phyloP scores from a whole-genome alignment of 441 rosid species.

The Gossypium gossypioides region DNA sequence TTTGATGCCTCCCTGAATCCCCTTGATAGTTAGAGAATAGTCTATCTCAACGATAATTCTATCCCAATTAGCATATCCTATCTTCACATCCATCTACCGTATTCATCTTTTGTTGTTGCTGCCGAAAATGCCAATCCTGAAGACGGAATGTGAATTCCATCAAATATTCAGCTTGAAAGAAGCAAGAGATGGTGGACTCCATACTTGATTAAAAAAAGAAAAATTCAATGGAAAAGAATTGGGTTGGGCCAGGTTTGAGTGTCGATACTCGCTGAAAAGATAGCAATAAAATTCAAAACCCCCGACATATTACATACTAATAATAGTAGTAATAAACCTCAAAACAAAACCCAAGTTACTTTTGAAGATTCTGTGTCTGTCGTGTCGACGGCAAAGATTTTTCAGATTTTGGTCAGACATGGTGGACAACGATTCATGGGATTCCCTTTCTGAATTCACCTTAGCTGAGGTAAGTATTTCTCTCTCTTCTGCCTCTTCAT shows the following conservation, averaged over 20 bases:
- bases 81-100: no score
- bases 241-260: neutral
- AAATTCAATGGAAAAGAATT: neutral
- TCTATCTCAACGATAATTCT: no score
- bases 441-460: conserved; percentile 38
- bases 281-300: neutral
- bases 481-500: neutral
- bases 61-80: no score
- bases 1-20: no score
- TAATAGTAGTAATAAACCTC: neutral
- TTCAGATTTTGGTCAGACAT: conserved; percentile 12
- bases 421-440: conserved; percentile 33
- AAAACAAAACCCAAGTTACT: neutral
- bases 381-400: neutral
- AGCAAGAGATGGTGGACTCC: no score
- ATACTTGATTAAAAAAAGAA: neutral
- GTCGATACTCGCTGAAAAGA: neutral
- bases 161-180: no score
- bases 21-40: no score
- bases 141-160: no score
- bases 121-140: no score
- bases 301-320: neutral
- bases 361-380: neutral
- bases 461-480: conserved; percentile 41
- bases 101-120: no score